Evolutionary conservation across 345 rosid genomes (phyloP), one percentile per base, ranked within the genome.

Genomic region (Cardamine chenopodiifolia): DNA sequence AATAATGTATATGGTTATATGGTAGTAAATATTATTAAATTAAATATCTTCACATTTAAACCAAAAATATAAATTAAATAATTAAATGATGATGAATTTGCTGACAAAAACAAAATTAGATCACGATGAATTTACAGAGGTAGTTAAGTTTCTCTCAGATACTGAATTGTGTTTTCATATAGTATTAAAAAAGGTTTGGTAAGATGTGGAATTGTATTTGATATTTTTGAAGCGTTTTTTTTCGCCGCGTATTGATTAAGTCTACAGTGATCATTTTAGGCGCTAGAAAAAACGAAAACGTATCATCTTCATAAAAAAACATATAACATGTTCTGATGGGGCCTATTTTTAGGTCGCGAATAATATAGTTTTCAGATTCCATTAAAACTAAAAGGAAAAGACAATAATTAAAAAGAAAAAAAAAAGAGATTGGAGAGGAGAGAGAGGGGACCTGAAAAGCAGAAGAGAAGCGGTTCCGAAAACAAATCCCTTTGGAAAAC

Each of bases 381-480:
- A 5, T 1, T 49, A 37, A 49, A 18, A 12, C 44, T 6, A 54
- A 31, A 55, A 44, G 17, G 34, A 40, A 54, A 22, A 23, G 2
- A 73, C 14, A 39, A 35, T 0, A 37, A 61, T 29, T 29, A 17
- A 1, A 13, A 18, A 25, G 52, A 1, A 50, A 70, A 19, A 45
- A 15, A 22, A 19, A 15, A 69, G 64, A 57, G 77, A 58, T 48
- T 40, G 64, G 28, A 26, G 28, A 26, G 28, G 28, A 31, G 40
- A 49, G 61, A 39, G 72, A 57, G 50, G 70, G 39, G 31, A 79
- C 89, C 89, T 86, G 89, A 60, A 73, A 86, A 71, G 89, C 77
- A 55, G 89, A 81, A 39, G 89, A 83, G 89, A 83, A n/a, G 89
- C 87, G 13, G 89, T 86, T 70, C 89, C 87, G 17, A 86, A 83